These are phyloP conservation scores for Talaromyces sp. DNA, from an alignment of 2,329 filamentous ascomycete genomes.

Conservation along the genomic window DNA sequence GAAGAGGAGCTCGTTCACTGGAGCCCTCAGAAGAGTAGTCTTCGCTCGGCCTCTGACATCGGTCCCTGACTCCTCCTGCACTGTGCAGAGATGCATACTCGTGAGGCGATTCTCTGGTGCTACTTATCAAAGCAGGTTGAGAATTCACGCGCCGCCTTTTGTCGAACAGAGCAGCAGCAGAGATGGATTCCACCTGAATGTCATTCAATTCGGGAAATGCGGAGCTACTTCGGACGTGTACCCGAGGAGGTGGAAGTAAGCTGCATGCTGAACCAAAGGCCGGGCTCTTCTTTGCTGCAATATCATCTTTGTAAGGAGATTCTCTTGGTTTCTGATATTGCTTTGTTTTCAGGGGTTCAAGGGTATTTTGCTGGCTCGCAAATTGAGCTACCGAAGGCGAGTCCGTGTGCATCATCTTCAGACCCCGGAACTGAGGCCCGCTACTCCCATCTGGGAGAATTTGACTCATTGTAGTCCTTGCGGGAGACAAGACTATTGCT, in stretches of 20 bases:
- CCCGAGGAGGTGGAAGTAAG: constrained; percentile 12
- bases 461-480: background rate
- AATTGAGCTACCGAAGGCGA: background rate
- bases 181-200: background rate
- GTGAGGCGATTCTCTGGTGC: background rate
- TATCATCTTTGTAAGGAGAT: background rate
- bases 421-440: background rate
- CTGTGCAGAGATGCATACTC: background rate
- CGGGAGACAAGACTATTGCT: background rate
- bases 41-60: constrained; percentile 3
- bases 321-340: background rate
- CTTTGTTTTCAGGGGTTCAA: background rate
- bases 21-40: constrained; percentile 1
- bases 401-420: background rate
- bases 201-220: constrained; percentile 9
- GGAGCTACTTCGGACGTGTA: constrained; percentile 13
- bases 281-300: background rate
- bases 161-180: constrained; percentile 2
- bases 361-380: background rate
- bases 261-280: background rate
- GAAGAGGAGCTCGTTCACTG: constrained; percentile 11
- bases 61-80: background rate
- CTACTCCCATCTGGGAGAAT: background rate
- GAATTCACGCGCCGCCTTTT: constrained; percentile 1
- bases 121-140: background rate